Base-by-base conservation (phyloP, 495 filamentous ascomycete species). In the Neurospora tetraspora region DNA sequence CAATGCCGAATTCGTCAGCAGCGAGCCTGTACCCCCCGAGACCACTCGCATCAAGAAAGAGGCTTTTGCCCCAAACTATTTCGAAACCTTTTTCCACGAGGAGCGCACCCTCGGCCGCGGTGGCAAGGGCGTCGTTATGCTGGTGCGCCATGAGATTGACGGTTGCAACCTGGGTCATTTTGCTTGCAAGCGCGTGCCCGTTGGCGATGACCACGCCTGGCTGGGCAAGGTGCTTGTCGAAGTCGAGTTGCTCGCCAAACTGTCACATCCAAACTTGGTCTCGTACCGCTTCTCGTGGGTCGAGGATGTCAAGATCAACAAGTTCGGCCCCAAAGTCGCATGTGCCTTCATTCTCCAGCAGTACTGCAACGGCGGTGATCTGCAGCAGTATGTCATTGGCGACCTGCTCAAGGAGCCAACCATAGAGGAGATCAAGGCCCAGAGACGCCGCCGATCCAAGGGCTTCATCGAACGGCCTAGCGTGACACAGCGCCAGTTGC, bases 281-380 rank as follows among this genome's bases (percentile, higher is more conserved):
- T 96, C 93, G 0, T 99, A 99, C 79, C 91, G 94, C 8, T 95
- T 97, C 81, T 94, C 97, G 39, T 99, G 96, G 96, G 87, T 99
- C 23, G 95, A 99, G 80, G 90, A 97, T 79, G 89, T 92, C 69
- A 89, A 93, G 76, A 87, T 94, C 27, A 94, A 87, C 74, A 84
- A 86, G 3, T 99, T 98, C 77, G 92, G 93, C 5, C 96, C 96
- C 1, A 96, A 90, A 76, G 94, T 98, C 1, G 93, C 94, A 8
- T 98, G 94, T 76, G 94, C 94, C 20, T 99, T 97, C 78, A 99
- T 99, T 65, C 88, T 99, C 5, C 96, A 99, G 77, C 94, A 99
- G 78, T 98, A 97, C 76, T 99, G 96, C 84, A 97, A 98, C 79
- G 86, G 89, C 10, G 96, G 96, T n/a, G 96, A 98, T 80, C 85